Conservation (phyloP, 2,329 filamentous ascomycete species). For the Cladosporium austrohemisphaericum region DNA sequence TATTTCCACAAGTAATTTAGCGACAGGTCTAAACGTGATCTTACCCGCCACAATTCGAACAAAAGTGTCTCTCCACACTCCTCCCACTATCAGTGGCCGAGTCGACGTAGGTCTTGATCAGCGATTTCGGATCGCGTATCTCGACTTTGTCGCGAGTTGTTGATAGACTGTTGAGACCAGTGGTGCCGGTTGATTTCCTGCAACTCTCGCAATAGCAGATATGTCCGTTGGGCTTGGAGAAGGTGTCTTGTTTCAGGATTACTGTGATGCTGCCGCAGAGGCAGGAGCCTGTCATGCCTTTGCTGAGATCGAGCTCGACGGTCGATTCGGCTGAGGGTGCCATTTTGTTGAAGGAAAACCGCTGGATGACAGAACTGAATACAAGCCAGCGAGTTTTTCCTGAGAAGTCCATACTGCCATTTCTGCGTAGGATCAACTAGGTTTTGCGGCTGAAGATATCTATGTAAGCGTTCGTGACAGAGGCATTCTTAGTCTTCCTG, state of each 20-base stretch:
- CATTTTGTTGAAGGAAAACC: too few species aligned
- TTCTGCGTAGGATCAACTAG: too few species aligned
- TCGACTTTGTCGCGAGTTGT: slow-evolving; percentile 5
- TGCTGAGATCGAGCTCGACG: slow-evolving; percentile 29
- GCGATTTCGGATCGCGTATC: slow-evolving; percentile 12
- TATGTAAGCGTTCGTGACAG: too few species aligned
- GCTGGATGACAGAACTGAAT: too few species aligned
- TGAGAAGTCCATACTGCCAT: too few species aligned
- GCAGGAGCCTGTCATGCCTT: slow-evolving; percentile 21
- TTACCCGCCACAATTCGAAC: slow-evolving; percentile 19
- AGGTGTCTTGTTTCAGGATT: slow-evolving; percentile 45
- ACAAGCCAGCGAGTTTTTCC: too few species aligned
- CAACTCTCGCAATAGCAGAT: slow-evolving; percentile 47
- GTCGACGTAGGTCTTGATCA: slow-evolving; percentile 19
- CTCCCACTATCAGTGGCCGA: slow-evolving; percentile 18
- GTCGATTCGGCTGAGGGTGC: background rate
- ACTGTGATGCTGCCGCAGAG: slow-evolving; percentile 39
- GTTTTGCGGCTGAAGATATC: too few species aligned
- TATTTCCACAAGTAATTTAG: too few species aligned
- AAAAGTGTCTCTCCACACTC: slow-evolving; percentile 19
- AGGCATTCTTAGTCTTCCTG: too few species aligned
- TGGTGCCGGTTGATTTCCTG: slow-evolving; percentile 40
- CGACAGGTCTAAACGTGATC: background rate
- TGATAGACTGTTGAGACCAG: slow-evolving; percentile 15
- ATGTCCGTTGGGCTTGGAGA: slow-evolving; percentile 38